Base-by-base conservation (phyloP, 2,329 filamentous ascomycete genomes). In the Trichocomaceae sp. region DNA sequence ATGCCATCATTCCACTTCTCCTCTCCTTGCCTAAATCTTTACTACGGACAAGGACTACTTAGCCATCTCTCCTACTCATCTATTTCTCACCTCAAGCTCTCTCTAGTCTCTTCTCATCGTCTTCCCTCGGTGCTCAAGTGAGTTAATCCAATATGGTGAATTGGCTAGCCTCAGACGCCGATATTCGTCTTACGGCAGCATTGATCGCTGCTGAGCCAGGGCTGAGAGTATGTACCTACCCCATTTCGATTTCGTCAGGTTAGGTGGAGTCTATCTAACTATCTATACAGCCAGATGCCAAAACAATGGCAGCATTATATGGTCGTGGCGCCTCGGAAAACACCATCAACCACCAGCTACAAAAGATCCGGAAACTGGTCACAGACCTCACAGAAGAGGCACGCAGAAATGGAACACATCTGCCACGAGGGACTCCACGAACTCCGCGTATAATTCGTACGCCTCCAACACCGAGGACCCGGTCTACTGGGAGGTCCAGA, bases 291-390 rank as follows among this genome's bases (percentile, higher is more conserved):
- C 66, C 78, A 20, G 71, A 80, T 55, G 72, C 74, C 60, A 62
- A 61, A 1, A 63, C 67, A 3, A 72, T 78, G 22, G 77, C 77
- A 0, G 60, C 63, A 2, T 63, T 75, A 50, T 80, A 75, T 59
- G 76, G 75, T 1, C 60, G 69, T 7, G 73, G 71, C 0, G 74
- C 75, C 0, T 79, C 74, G 0, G 78, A 77, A 64, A 68, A 79
- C 57, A 66, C 77, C 0, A 71, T 81, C 22, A 73, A 80, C 57
- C 69, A 70, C 44, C 71, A 70, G 2, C 72, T 80, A 35, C 73
- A 75, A 44, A 70, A 68, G 46, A 73, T 72, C 57, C 78, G 77
- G 47, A 71, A 72, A 47, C 48, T 65, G 1, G 75, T 77, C 0
- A 62, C 65, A 0, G 58, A 59, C 0, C 65, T 78, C 13, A 64